These are phyloP conservation scores for Mycena floridula DNA, from an alignment of 768 basidiomycete species.

Conservation along the genomic window DNA sequence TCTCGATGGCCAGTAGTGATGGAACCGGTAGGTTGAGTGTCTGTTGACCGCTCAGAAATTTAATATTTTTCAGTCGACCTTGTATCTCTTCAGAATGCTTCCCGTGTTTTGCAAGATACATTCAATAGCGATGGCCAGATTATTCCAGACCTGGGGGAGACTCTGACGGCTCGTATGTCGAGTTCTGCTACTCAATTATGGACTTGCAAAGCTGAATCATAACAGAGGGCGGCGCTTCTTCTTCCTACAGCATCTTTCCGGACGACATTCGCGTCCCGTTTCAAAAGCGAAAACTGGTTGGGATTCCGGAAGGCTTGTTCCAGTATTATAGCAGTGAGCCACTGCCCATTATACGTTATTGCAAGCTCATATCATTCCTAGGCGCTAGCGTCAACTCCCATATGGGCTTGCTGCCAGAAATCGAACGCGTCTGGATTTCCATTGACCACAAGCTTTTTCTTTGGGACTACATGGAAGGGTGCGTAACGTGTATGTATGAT, in stretches of 20 bases:
- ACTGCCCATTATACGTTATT: neutral
- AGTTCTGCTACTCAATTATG: constrained; percentile 6
- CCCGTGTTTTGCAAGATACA: constrained; percentile 60
- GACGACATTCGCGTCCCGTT: constrained; percentile 77
- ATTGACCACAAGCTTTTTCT: constrained; percentile 91
- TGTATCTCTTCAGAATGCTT: constrained; percentile 61
- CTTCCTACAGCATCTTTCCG: constrained; percentile 71
- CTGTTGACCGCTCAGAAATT: constrained; percentile 14
- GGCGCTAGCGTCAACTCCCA: constrained; percentile 67
- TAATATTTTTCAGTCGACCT: too few relatives aligned
- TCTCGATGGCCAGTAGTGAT: too few relatives aligned
- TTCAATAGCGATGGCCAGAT: constrained; percentile 67
- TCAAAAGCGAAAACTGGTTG: constrained; percentile 68
- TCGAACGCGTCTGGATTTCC: constrained; percentile 93
- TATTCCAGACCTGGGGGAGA: constrained; percentile 72
- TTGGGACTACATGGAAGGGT: constrained; percentile 97
- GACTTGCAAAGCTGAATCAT: constrained; percentile 35
- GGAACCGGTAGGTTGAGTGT: too few relatives aligned
- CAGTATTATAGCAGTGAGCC: constrained; percentile 70
- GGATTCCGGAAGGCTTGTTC: constrained; percentile 74
- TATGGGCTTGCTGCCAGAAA: constrained; percentile 89
- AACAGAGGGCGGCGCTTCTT: constrained; percentile 66
- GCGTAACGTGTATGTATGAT: constrained; percentile 19
- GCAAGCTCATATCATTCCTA: constrained; percentile 20
- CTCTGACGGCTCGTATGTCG: constrained; percentile 51